phyloP scores from a whole-genome alignment of 805 yeast genomes.

The Saccharomycopsis amapae region DNA sequence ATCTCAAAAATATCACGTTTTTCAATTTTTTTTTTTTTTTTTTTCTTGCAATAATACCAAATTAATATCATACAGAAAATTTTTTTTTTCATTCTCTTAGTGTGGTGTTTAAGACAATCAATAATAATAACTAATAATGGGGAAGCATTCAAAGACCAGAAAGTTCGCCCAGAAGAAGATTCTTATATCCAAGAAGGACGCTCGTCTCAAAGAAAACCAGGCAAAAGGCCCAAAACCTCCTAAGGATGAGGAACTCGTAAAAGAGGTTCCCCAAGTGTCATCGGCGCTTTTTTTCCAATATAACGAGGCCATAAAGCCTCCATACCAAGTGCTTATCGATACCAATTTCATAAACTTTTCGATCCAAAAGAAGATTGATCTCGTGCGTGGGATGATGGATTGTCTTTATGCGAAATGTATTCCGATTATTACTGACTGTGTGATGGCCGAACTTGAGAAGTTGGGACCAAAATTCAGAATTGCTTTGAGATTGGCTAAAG shows the following conservation, averaged over 20 bases:
- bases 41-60: too few relatives aligned
- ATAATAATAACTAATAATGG: conserved; percentile 53
- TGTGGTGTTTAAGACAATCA: too few relatives aligned
- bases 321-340: conserved; percentile 92
- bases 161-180: conserved; percentile 92
- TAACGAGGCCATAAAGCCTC: conserved; percentile 94
- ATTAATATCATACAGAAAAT: too few relatives aligned
- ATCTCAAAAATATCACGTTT: too few relatives aligned
- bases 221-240: conserved; percentile 33
- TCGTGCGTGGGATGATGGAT: conserved; percentile 97
- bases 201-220: conserved; percentile 44
- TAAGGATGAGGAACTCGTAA: conserved; percentile 71
- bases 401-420: conserved; percentile 89
- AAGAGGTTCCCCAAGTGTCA: conserved; percentile 85
- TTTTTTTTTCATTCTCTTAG: too few relatives aligned
- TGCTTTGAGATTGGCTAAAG: conserved; percentile 87
- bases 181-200: conserved; percentile 66
- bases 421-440: conserved; percentile 95
- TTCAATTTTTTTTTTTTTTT: too few relatives aligned
- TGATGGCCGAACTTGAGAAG: conserved; percentile 95
- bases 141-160: conserved; percentile 94
- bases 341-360: conserved; percentile 96
- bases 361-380: conserved; percentile 89
- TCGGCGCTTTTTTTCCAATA: conserved; percentile 92
- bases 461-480: conserved; percentile 92